These are phyloP conservation scores for Vicia villosa DNA, from an alignment of 306 rosid genomes.

Conservation along the genomic window DNA sequence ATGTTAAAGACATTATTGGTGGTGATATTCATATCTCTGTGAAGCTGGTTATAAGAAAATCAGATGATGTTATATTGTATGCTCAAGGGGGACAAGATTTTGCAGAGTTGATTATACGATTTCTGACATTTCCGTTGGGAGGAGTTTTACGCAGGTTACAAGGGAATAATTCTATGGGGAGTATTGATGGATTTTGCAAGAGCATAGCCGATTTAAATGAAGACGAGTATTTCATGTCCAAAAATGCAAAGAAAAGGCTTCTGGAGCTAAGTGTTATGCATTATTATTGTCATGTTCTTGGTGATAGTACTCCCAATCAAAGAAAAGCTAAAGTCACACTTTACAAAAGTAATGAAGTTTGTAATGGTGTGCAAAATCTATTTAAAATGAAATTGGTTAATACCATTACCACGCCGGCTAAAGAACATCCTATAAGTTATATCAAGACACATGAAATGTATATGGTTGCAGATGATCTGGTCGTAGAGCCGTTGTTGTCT, in stretches of 20 bases:
- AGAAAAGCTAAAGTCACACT: too few species aligned
- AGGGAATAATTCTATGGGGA: neutral
- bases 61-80: neutral
- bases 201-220: neutral
- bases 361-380: neutral
- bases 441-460: neutral
- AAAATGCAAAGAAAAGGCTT: neutral
- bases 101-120: neutral
- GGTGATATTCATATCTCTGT: neutral
- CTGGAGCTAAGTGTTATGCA: neutral
- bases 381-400: neutral
- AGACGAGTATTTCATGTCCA: neutral
- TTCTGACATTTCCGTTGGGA: neutral
- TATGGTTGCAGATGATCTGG: neutral
- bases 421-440: neutral
- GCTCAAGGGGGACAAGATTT: neutral
- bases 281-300: neutral
- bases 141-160: neutral
- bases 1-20: neutral
- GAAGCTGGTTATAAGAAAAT: neutral
- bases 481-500: neutral
- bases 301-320: too few species aligned
- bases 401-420: neutral
- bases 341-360: neutral
- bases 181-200: neutral